phyloP scores from a whole-genome alignment of 768 basidiomycete genomes.

The Collybiopsis luxurians region DNA sequence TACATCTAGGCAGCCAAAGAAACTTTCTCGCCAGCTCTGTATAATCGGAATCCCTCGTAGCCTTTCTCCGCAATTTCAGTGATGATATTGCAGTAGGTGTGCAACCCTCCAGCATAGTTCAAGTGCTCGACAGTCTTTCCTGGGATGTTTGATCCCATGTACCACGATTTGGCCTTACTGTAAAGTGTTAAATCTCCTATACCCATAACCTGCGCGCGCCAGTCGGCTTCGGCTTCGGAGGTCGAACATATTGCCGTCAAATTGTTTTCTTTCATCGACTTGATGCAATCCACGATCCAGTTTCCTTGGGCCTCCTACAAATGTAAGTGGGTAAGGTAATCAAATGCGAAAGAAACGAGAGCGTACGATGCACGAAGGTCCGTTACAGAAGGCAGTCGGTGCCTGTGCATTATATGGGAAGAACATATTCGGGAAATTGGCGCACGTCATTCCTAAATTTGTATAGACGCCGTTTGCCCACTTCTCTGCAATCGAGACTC shows the following conservation, averaged over 20 bases:
- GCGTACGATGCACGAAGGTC: conserved; percentile 3
- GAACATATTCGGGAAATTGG: conserved; percentile 16
- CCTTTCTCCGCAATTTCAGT: conserved; percentile 11
- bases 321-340: not conserved
- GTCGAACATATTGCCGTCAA: not conserved
- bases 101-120: conserved; percentile 13
- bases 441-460: conserved; percentile 13
- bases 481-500: conserved; percentile 13
- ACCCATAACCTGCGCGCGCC: not conserved
- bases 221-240: conserved; percentile 1
- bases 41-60: conserved; percentile 13
- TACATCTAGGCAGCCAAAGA: too few relatives aligned
- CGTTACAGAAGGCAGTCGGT: conserved; percentile 12
- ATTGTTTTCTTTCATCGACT: conserved; percentile 13
- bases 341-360: not conserved
- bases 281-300: conserved; percentile 22
- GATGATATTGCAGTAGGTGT: conserved; percentile 6
- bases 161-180: conserved; percentile 11
- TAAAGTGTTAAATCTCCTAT: not conserved
- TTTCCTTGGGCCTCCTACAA: conserved; percentile 23
- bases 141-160: conserved; percentile 14
- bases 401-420: conserved; percentile 13
- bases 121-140: conserved; percentile 13
- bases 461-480: conserved; percentile 14
- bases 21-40: too few relatives aligned